These are phyloP conservation scores for Pugionium cornutum DNA, from an alignment of 345 rosid genomes.

Conservation along the genomic window DNA sequence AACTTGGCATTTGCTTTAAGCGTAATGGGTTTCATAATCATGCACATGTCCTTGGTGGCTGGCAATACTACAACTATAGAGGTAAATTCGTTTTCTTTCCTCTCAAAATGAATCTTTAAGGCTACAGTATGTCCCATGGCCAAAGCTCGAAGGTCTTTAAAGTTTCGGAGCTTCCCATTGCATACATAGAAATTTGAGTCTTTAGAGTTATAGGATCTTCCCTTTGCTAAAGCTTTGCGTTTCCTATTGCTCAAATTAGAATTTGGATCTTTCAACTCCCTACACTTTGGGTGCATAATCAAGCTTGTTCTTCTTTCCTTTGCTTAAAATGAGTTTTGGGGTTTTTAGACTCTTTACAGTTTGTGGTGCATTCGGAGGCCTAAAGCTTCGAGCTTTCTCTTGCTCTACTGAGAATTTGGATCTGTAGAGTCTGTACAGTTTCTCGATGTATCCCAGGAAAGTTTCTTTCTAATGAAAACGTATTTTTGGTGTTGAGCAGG, in stretches of 20 bases:
- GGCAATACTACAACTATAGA: conserved; percentile 95
- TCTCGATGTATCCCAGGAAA: not conserved
- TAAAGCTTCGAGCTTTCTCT: not conserved
- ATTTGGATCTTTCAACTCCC: not conserved
- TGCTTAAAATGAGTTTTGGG: not conserved
- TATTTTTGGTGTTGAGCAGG: conserved; percentile 49
- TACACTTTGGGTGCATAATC: not conserved
- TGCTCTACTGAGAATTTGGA: not conserved
- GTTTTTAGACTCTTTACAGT: not conserved
- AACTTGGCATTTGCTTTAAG: conserved; percentile 93
- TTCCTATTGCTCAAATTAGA: not conserved
- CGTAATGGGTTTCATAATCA: conserved; percentile 87
- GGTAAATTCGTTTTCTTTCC: conserved; percentile 43
- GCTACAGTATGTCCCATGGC: not conserved
- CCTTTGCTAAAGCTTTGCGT: not conserved
- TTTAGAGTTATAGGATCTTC: not conserved
- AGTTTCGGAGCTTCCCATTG: too few relatives aligned
- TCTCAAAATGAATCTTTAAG: not conserved
- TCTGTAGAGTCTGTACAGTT: not conserved
- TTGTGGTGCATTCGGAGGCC: conserved; percentile 12
- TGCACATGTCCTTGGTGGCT: conserved; percentile 85
- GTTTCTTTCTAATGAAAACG: conserved; percentile 8
- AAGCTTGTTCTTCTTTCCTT: too few relatives aligned
- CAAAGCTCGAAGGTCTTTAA: not conserved
- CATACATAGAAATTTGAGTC: not conserved